Percentiles rank a stretch among this genome's conserved stretches.
phyloP scores from a whole-genome alignment of 257 asterid genomes.

The Solanum sitiens region DNA sequence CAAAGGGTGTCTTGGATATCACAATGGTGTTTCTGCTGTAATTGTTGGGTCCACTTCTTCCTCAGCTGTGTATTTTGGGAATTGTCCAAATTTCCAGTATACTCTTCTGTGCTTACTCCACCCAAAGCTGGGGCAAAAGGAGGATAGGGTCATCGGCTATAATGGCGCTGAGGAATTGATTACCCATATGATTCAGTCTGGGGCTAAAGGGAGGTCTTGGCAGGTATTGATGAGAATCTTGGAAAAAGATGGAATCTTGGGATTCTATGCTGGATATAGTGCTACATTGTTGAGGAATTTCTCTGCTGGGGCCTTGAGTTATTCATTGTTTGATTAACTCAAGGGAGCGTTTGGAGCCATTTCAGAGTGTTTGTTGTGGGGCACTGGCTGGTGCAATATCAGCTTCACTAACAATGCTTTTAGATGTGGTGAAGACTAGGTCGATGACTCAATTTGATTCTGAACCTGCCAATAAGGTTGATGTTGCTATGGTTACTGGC shows the following conservation, averaged over 20 bases:
- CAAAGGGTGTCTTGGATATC: slow-evolving; percentile 65
- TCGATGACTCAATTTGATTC: slow-evolving; percentile 75
- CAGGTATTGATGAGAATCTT: slow-evolving; percentile 63
- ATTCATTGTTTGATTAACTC: slow-evolving; percentile 66
- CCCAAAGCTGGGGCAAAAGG: slow-evolving; percentile 93
- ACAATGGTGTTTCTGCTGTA: slow-evolving; percentile 85
- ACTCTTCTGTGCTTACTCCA: slow-evolving; percentile 64
- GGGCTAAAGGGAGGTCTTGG: slow-evolving; percentile 93
- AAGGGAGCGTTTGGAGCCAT: slow-evolving; percentile 51
- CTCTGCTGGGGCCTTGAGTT: slow-evolving; percentile 91
- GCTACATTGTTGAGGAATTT: slow-evolving; percentile 84
- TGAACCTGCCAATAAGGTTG: slow-evolving; percentile 49
- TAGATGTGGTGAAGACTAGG: slow-evolving; percentile 87
- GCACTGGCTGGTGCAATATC: slow-evolving; percentile 89
- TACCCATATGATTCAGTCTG: slow-evolving; percentile 89
- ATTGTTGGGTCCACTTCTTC: slow-evolving; percentile 84
- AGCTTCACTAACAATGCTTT: slow-evolving; percentile 70
- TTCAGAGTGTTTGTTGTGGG: slow-evolving; percentile 76
- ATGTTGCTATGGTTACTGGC: slow-evolving; percentile 49
- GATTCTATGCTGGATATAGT: slow-evolving; percentile 82
- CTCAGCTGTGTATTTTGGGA: slow-evolving; percentile 86
- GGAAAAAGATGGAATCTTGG: slow-evolving; percentile 79
- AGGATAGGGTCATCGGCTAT: slow-evolving; percentile 79
- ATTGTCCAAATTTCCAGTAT: slow-evolving; percentile 48
- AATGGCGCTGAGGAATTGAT: slow-evolving; percentile 82